Base-by-base conservation (phyloP, 2,329 filamentous ascomycete genomes). In the Ascocoryne sarcoides region DNA sequence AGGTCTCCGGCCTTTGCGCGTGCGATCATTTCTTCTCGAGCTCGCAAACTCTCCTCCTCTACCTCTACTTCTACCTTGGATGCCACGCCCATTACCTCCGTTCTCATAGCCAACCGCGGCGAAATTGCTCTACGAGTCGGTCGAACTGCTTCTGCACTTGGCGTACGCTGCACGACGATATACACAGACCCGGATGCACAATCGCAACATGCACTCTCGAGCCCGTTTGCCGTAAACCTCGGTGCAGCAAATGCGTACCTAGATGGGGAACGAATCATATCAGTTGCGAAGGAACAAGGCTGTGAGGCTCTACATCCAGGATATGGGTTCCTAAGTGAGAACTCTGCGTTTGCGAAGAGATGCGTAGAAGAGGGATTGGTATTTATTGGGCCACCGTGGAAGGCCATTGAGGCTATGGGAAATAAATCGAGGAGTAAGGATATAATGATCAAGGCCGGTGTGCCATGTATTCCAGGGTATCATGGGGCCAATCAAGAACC, bases 71-170 rank as follows among this genome's bases (percentile, higher is more conserved):
- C n/a, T n/a, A n/a, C n/a, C n/a, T n/a, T n/a, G n/a, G n/a, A n/a
- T n/a, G 5, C 16, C 12, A 42, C 29, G 10, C 71, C 75, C 20
- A 75, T 81, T 51, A 79, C 78, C 40, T 94, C 88, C 7, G 84
- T 96, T 31, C 73, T 98, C 17, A 96, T 98, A 60, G 92, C 92
- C 39, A 98, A 98, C 62, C 82, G 92, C 53, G 92, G 92, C 54
- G 92, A 98, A 65, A 98, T 98, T 54, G 92, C 92, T 36, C 72
- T 98, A 60, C 84, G 92, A 52, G 92, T 98, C 51, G 84, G 89
- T 51, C 78, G 81, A 51, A 98, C 92, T 16, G 92, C 92, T 23
- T 73, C 84, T 37, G 78, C 83, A 48, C 83, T 95, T 59, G 90
- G 92, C 43, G 94, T 98, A 58, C 79, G 81, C 47, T 94, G 90